phyloP scores from a whole-genome alignment of 2,329 filamentous ascomycete species.

The Pyricularia pennisetigena region DNA sequence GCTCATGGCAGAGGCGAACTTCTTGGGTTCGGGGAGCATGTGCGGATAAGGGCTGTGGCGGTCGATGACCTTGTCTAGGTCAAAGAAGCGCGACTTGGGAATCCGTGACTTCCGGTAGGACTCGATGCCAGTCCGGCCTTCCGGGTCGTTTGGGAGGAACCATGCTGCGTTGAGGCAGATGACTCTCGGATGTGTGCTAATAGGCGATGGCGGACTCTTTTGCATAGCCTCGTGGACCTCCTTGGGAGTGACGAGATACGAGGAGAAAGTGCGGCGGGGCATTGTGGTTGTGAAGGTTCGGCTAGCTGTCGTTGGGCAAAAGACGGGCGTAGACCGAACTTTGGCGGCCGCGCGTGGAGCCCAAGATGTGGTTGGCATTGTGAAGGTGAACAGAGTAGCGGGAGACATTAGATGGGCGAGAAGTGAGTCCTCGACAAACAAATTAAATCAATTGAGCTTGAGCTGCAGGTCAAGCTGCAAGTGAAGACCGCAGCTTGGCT shows the following conservation, averaged over 20 bases:
- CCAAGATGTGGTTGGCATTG: neutral
- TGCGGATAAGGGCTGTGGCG: slow-evolving; percentile 84
- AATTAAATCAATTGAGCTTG: neutral
- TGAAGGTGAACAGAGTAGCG: neutral
- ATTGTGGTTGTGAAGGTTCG: slow-evolving; percentile 13
- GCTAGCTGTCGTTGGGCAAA: slow-evolving; percentile 9
- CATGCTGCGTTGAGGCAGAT: slow-evolving; percentile 88
- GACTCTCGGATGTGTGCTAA: slow-evolving; percentile 72
- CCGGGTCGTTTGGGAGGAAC: slow-evolving; percentile 83
- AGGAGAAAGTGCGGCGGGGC: slow-evolving; percentile 51
- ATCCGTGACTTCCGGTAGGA: slow-evolving; percentile 77
- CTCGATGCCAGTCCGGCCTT: slow-evolving; percentile 64
- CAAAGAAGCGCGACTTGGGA: slow-evolving; percentile 87
- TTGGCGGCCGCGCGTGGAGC: neutral
- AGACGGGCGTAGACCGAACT: neutral
- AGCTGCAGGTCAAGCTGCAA: neutral
- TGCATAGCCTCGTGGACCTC: slow-evolving; percentile 75
- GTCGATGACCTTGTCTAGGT: slow-evolving; percentile 85
- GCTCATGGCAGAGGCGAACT: slow-evolving; percentile 82
- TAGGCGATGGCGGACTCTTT: slow-evolving; percentile 68
- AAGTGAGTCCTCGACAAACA: neutral
- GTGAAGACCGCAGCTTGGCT: neutral
- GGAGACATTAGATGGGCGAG: neutral
- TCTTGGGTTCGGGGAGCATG: slow-evolving; percentile 80
- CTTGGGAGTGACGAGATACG: slow-evolving; percentile 77